Evolutionary conservation across 139 green algal species (phyloP).

Genomic region (Auxenochlorella pyrenoidosa): DNA sequence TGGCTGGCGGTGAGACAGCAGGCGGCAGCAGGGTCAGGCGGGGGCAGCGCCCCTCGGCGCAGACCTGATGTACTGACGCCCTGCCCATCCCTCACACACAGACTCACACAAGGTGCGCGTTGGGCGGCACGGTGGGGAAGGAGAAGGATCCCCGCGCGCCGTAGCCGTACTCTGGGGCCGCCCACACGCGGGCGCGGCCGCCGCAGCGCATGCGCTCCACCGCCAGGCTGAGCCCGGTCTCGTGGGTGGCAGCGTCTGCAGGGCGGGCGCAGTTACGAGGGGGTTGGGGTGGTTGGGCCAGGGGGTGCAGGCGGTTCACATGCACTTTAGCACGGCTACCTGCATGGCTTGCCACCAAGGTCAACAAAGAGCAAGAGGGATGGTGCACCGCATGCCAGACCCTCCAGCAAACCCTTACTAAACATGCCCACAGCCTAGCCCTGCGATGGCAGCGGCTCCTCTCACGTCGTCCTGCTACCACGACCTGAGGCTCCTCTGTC

Average conservation of each 20-base stretch:
- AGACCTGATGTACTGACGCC: no score
- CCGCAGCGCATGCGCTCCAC: conserved; percentile 73
- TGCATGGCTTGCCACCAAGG: not conserved
- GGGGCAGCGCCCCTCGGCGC: not conserved
- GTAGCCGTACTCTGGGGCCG: conserved; percentile 57
- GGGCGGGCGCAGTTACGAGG: no score
- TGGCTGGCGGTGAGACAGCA: no score
- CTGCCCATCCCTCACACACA: no score
- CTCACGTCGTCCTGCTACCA: conserved; percentile 78
- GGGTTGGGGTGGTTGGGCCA: not conserved
- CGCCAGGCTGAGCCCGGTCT: conserved; percentile 69
- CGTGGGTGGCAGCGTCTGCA: conserved; percentile 54
- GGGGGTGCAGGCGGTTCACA: no score
- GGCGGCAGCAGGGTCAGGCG: no score
- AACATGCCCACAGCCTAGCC: not conserved
- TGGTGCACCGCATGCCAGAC: not conserved
- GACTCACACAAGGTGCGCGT: conserved; percentile 52
- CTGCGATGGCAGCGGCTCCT: not conserved
- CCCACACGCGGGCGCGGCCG: conserved; percentile 63
- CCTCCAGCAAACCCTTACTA: not conserved
- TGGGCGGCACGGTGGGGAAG: conserved; percentile 81
- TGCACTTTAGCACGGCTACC: not conserved
- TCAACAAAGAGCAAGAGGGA: not conserved
- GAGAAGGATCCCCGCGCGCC: conserved; percentile 77
- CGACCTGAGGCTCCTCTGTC: conserved; percentile 44